These are phyloP conservation scores for Mycena sp. DNA, from an alignment of 1,284 basidiomycete genomes.

Conservation along the genomic window DNA sequence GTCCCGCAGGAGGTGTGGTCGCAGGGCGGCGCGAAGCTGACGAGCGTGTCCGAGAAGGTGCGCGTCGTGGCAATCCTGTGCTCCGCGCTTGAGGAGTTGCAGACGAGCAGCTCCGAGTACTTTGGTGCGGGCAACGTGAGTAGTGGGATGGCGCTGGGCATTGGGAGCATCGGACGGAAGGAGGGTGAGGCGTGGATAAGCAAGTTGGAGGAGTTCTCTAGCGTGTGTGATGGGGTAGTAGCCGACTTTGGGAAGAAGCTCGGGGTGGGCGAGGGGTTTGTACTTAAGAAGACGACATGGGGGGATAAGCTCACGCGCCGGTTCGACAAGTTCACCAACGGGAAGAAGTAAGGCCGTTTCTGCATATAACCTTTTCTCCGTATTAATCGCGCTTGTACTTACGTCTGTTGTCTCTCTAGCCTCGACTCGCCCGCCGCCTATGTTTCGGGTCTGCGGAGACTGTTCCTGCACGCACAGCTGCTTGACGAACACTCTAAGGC, in stretches of 20 bases:
- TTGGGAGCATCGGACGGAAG: constrained; percentile 72
- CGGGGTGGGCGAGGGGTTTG: constrained; percentile 85
- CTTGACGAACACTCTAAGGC: constrained; percentile 90
- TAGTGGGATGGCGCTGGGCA: constrained; percentile 75
- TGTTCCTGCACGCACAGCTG: constrained; percentile 82
- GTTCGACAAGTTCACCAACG: constrained; percentile 91
- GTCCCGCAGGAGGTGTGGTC: constrained; percentile 93
- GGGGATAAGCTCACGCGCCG: constrained; percentile 84
- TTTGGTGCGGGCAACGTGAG: constrained; percentile 83
- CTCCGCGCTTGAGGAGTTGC: constrained; percentile 80
- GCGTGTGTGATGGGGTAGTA: constrained; percentile 86
- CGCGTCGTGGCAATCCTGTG: constrained; percentile 83
- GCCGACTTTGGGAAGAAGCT: constrained; percentile 90
- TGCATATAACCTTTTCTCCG: constrained; percentile 17
- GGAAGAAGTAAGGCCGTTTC: constrained; percentile 76
- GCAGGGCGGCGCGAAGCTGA: constrained; percentile 85
- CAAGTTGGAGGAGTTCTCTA: constrained; percentile 77
- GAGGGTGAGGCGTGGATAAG: constrained; percentile 78
- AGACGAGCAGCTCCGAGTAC: constrained; percentile 69
- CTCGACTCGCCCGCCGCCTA: constrained; percentile 90
- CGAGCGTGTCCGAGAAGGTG: constrained; percentile 85
- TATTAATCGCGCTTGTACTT: constrained; percentile 15
- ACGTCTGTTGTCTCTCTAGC: constrained; percentile 51
- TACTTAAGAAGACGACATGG: constrained; percentile 86
- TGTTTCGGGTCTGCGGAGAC: constrained; percentile 78